These are phyloP conservation scores for Penicillium samsonianum DNA, from an alignment of 495 filamentous ascomycete species.

Conservation along the genomic window DNA sequence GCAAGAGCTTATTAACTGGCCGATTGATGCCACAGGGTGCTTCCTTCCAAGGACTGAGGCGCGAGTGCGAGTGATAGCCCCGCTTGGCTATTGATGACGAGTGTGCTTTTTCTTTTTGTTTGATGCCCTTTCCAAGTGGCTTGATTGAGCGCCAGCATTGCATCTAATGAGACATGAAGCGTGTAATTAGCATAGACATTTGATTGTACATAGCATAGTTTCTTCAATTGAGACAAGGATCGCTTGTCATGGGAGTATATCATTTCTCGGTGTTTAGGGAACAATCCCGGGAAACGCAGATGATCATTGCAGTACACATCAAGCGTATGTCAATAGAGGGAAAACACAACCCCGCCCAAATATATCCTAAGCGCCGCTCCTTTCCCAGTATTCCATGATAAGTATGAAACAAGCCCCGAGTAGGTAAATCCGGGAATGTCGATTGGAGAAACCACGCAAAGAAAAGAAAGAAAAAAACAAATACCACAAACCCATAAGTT, in stretches of 20 bases:
- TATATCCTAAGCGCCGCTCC: conserved; percentile 23
- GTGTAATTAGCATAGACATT: conserved; percentile 26
- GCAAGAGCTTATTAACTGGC: conserved; percentile 41
- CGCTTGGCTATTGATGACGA: not conserved
- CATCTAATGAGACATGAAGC: conserved; percentile 27
- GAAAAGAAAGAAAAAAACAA: conserved; percentile 16
- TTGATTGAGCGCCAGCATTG: conserved; percentile 6
- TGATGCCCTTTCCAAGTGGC: too few species aligned
- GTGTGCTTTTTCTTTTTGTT: not conserved
- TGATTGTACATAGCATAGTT: conserved; percentile 10
- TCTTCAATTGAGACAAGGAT: conserved; percentile 5
- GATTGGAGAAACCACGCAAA: conserved; percentile 7
- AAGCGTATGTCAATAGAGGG: not conserved
- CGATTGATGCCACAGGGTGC: conserved; percentile 43
- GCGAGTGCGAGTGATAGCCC: conserved; percentile 6
- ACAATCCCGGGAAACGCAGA: not conserved
- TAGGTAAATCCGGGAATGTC: conserved; percentile 5
- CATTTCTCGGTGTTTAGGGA: not conserved
- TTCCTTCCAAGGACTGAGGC: conserved; percentile 20
- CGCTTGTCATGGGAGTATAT: not conserved
- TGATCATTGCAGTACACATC: not conserved
- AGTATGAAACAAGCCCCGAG: conserved; percentile 1
- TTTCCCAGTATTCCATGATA: conserved; percentile 8
- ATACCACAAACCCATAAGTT: conserved; percentile 10
- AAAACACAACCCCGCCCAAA: not conserved